Evolutionary conservation across 1,284 basidiomycete genomes (phyloP).

Genomic region (Ceratobasidium theobromae): DNA sequence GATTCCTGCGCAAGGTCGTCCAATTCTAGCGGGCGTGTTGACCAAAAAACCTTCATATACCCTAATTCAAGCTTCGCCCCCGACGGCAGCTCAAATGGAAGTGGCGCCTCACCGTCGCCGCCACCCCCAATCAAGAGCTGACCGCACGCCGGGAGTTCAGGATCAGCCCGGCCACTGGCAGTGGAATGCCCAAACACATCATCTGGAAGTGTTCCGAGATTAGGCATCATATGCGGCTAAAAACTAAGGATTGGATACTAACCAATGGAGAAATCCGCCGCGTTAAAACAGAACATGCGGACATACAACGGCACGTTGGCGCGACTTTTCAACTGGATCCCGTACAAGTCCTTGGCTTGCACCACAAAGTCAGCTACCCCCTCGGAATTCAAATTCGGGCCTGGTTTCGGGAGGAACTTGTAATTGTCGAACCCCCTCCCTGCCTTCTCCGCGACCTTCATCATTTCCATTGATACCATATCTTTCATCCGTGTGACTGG

Average conservation of each 20-base stretch:
- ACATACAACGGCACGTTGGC: conserved; percentile 51
- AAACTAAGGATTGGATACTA: too few species aligned
- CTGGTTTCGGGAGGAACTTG: too few species aligned
- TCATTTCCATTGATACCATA: not conserved
- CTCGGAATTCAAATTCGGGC: too few species aligned
- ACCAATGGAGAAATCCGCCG: conserved; percentile 49
- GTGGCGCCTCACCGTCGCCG: conserved; percentile 1
- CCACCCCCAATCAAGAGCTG: conserved; percentile 15
- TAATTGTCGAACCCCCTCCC: too few species aligned
- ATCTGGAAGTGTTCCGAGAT: too few species aligned
- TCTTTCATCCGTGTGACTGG: conserved; percentile 37
- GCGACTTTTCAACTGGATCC: conserved; percentile 48
- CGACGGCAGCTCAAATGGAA: not conserved
- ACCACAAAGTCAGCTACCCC: conserved; percentile 39
- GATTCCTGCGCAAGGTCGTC: not conserved
- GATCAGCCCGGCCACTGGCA: too few species aligned
- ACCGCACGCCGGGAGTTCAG: too few species aligned
- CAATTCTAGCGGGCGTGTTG: not conserved
- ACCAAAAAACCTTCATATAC: conserved; percentile 14
- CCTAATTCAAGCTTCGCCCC: conserved; percentile 3
- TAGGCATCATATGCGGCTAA: too few species aligned
- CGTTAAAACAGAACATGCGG: conserved; percentile 52
- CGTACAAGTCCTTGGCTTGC: conserved; percentile 44
- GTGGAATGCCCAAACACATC: too few species aligned
- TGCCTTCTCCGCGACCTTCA: conserved; percentile 15